Evolutionary conservation across 192 early-diverging fungal species (phyloP).

Genomic region (Linnemannia schmuckeri): DNA sequence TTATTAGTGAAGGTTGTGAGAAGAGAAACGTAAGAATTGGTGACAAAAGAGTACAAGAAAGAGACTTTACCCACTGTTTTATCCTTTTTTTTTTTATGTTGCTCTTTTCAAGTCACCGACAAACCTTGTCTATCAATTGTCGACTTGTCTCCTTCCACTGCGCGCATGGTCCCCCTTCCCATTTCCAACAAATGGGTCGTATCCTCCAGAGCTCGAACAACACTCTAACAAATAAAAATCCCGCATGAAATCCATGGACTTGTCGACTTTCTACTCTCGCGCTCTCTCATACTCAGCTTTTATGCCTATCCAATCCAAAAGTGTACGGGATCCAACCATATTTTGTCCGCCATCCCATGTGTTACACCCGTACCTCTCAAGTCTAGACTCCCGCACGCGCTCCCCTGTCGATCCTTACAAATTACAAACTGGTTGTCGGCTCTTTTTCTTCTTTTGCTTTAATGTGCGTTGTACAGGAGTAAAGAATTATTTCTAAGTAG

Average conservation of each 20-base stretch:
- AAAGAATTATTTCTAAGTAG: background rate
- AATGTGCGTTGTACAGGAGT: background rate
- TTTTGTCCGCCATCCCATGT: background rate
- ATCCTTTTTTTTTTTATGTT: background rate
- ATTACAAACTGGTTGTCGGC: background rate
- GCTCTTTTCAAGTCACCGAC: no score
- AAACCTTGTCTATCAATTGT: background rate
- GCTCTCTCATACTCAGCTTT: background rate
- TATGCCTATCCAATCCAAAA: background rate
- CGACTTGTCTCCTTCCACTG: background rate
- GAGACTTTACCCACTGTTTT: background rate
- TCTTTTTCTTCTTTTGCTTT: background rate
- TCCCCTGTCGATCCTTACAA: background rate
- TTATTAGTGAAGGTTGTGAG: background rate
- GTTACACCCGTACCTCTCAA: background rate
- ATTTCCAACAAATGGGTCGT: no score
- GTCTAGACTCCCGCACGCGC: background rate
- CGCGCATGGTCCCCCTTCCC: background rate
- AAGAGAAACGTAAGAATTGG: background rate
- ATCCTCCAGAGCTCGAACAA: background rate
- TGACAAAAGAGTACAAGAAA: background rate
- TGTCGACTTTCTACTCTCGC: background rate
- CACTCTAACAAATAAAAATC: background rate
- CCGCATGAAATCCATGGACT: background rate
- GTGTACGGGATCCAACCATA: background rate